A percentile compares a stretch with the other conserved stretches of the same genome.
Evolutionary conservation across 2,329 filamentous ascomycete genomes (phyloP).

Genomic region (Exophiala sideris): DNA sequence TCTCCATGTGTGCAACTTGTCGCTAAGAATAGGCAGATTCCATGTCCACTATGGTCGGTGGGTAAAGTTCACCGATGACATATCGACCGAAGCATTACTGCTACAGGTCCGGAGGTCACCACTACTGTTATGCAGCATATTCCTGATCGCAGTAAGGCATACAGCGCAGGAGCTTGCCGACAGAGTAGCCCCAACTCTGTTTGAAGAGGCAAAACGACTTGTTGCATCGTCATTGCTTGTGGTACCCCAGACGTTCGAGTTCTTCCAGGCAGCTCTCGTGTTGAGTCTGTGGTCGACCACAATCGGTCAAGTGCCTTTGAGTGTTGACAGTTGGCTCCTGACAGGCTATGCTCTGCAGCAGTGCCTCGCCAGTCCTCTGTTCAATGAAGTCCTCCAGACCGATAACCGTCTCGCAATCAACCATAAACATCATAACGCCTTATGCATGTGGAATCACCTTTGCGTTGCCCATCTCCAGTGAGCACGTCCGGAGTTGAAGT

Average conservation of each 20-base stretch:
- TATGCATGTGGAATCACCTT: slow-evolving; percentile 45
- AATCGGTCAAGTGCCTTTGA: slow-evolving; percentile 43
- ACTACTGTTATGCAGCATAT: slow-evolving; percentile 39
- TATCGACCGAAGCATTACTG: slow-evolving; percentile 31
- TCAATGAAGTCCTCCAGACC: slow-evolving; percentile 24
- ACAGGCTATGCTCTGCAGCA: slow-evolving; percentile 46
- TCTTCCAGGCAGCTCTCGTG: slow-evolving; percentile 44
- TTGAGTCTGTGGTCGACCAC: slow-evolving; percentile 48
- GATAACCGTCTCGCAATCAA: slow-evolving; percentile 11
- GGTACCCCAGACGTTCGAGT: slow-evolving; percentile 41
- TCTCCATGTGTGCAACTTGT: not conserved
- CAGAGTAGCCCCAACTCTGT: slow-evolving; percentile 38
- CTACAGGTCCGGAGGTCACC: slow-evolving; percentile 37
- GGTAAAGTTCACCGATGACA: slow-evolving; percentile 36
- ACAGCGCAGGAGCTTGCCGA: slow-evolving; percentile 38
- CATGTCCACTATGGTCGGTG: slow-evolving; percentile 43
- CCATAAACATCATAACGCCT: slow-evolving; percentile 31
- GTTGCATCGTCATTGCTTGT: slow-evolving; percentile 34
- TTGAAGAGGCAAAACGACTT: slow-evolving; percentile 35
- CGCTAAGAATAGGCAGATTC: slow-evolving; percentile 28
- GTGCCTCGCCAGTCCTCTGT: slow-evolving; percentile 37
- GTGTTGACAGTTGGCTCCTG: slow-evolving; percentile 46
- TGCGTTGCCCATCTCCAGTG: slow-evolving; percentile 45
- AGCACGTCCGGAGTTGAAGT: not conserved
- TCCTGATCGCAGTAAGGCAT: slow-evolving; percentile 43